A percentile compares a stretch with the other conserved stretches of the same genome.
Conservation (phyloP, 148 eudicot species). For the Rhododendron ferrugineum region DNA sequence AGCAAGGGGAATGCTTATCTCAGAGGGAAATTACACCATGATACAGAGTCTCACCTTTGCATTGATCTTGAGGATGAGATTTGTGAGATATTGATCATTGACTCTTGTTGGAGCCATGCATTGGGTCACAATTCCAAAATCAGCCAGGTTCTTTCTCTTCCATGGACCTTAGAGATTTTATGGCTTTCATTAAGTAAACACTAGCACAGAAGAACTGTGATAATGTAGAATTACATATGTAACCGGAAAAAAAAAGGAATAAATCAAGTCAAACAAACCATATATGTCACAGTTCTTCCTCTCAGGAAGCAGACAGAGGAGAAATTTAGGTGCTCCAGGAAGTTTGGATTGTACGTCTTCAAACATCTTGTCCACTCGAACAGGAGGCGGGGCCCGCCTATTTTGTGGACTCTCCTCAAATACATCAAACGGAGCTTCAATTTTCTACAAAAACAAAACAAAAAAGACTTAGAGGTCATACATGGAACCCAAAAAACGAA, state of each 20-base stretch:
- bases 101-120: constrained; percentile 78
- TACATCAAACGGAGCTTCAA: constrained; percentile 68
- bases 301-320: constrained; percentile 88
- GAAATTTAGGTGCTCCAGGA: constrained; percentile 80
- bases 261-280: constrained; percentile 34
- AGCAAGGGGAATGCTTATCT: neutral
- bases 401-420: constrained; percentile 67
- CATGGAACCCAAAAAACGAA: neutral
- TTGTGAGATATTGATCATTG: constrained; percentile 87
- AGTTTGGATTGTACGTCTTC: constrained; percentile 70
- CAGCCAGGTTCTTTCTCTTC: constrained; percentile 77
- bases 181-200: neutral
- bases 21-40: neutral
- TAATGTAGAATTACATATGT: neutral
- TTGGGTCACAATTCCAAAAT: constrained; percentile 80
- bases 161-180: constrained; percentile 59
- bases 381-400: constrained; percentile 83
- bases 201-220: neutral
- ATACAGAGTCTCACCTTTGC: constrained; percentile 56
- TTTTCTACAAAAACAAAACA: constrained; percentile 26
- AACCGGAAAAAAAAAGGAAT: neutral
- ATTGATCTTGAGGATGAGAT: constrained; percentile 76
- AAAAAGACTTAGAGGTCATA: neutral
- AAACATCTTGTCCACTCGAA: constrained; percentile 84
- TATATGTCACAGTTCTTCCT: constrained; percentile 81